Base-by-base conservation (phyloP, 1,284 basidiomycete species). In the Ceratobasidium sp. region DNA sequence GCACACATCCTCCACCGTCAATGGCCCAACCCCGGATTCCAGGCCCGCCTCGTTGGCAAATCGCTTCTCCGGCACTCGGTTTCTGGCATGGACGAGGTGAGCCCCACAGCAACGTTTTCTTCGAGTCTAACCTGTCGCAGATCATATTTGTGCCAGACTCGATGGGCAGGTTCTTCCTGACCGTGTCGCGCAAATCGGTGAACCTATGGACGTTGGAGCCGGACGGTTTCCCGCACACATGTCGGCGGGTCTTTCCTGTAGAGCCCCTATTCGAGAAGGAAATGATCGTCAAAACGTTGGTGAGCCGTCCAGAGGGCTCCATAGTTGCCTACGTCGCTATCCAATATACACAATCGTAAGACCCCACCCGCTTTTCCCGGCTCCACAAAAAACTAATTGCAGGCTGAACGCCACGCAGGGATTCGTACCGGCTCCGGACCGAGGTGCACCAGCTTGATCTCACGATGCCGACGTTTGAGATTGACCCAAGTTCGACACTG, bases 141-240 rank as follows among this genome's bases (percentile, higher is more conserved):
- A 69, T 69, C 21, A 21, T 44, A 13, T 69, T 69, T 55, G 66
- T 69, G 13, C 66, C 66, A 26, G 66, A 46, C 21, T 23, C 66
- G 9, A 54, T 69, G 52, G 66, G 66, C 26, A 50, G 66, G 9
- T 69, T 41, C 52, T 69, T 69, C 32, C 28, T 69, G 16, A 54
- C 50, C 43, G 52, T 69, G 28, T 44, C 66, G 1, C 66, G 38
- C 16, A 28, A 35, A 13, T 23, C 21, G 8, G 52, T 69, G 18
- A 28, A 4, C 32, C 41, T 69, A 7, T 69, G 66, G 66, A 69
- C 66, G 35, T 30, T 69, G 50, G 52, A 57, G 38, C 66, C 66
- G 14, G 18, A 57, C 38, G 41, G 66, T 11, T 9, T 32, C 18
- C 66, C 66, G 13, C 66, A 32, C 14, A 38, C 14, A 21, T 69